Conservation (phyloP, 2,329 filamentous ascomycete species). For the Pseudopyrenochaeta lycopersici region DNA sequence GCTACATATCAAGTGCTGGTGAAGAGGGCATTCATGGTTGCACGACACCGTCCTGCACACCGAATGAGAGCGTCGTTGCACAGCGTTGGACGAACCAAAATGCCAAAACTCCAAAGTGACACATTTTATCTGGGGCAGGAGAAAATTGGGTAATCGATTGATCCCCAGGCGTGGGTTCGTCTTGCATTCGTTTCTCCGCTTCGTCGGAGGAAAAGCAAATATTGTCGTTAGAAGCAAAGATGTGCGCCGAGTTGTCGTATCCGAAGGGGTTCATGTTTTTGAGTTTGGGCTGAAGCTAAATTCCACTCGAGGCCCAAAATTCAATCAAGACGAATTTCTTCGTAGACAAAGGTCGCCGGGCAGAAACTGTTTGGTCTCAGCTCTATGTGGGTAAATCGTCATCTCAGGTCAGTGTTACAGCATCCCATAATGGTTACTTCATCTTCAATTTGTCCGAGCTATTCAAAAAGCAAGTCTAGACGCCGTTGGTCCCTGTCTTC, state of each 20-base stretch:
- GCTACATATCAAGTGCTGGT: constrained; percentile 14
- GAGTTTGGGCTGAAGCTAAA: too few species aligned
- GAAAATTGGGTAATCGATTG: background rate
- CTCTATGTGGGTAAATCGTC: too few species aligned
- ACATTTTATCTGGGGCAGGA: background rate
- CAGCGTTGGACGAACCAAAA: constrained; percentile 19
- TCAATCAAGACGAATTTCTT: too few species aligned
- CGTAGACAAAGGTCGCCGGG: too few species aligned
- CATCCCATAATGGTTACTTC: background rate
- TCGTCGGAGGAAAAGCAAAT: too few species aligned
- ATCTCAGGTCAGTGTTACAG: too few species aligned
- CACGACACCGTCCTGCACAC: constrained; percentile 24
- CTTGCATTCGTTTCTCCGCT: too few species aligned
- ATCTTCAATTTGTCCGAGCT: background rate
- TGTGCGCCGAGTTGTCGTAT: too few species aligned
- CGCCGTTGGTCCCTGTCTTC: constrained; percentile 3
- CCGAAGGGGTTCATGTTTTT: too few species aligned
- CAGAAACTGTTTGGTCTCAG: too few species aligned
- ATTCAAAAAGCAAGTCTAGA: background rate
- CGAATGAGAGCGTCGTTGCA: constrained; percentile 19
- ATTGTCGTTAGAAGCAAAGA: too few species aligned
- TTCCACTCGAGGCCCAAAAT: too few species aligned
- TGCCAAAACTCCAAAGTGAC: background rate
- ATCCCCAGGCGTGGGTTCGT: background rate
- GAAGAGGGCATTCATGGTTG: constrained; percentile 9